Conservation (phyloP, 306 rosid genomes). For the Dalbergia oliveri region DNA sequence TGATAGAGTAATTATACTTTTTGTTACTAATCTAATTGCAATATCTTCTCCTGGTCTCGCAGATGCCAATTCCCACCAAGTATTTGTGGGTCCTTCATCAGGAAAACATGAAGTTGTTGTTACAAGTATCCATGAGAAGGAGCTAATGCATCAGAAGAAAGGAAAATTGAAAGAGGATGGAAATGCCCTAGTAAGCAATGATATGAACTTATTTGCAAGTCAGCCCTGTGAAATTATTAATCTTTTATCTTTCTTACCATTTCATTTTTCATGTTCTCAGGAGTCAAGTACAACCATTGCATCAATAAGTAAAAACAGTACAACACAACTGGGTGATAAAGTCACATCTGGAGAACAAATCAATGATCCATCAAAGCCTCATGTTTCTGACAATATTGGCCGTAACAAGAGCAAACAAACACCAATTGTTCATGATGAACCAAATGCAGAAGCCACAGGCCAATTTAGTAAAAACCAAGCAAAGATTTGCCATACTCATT, state of each 20-base stretch:
- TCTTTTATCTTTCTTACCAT: neutral
- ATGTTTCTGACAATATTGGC: neutral
- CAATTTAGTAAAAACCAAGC: neutral
- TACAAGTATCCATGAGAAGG: neutral
- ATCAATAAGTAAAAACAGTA: neutral
- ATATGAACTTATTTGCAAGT: neutral
- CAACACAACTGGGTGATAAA: conserved; percentile 8
- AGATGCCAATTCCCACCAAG: conserved; percentile 26
- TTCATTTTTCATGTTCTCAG: conserved; percentile 3
- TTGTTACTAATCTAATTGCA: neutral
- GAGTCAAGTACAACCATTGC: conserved; percentile 13
- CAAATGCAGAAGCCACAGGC: neutral
- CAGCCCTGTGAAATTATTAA: neutral
- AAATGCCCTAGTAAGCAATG: conserved; percentile 21
- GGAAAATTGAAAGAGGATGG: neutral
- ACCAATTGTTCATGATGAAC: neutral
- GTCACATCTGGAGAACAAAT: conserved; percentile 17
- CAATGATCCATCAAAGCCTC: neutral
- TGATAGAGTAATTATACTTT: neutral
- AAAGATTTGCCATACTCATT: neutral
- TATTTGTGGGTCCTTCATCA: neutral
- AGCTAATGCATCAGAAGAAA: neutral
- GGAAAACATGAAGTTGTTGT: conserved; percentile 10
- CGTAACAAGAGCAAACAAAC: neutral
- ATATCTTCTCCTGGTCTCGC: conserved; percentile 1